Conservation (phyloP, 495 filamentous ascomycete species). For the Tuber umbilicatum region DNA sequence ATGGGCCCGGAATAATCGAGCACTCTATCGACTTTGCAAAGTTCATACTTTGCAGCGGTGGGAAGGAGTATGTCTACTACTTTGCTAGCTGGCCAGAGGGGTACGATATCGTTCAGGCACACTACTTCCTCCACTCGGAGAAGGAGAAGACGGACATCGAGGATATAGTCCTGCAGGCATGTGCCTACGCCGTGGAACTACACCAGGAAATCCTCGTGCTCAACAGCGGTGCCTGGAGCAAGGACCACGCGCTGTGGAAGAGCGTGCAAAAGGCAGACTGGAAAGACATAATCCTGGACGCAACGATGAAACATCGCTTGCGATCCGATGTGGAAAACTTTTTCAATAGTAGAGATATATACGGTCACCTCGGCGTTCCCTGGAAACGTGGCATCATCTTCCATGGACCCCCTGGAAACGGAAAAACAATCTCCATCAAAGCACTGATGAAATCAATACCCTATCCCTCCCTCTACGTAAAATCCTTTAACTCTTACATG, state of each 20-base stretch:
- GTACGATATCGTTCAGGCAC: constrained; percentile 38
- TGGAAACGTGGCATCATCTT: constrained; percentile 55
- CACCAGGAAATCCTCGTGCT: constrained; percentile 61
- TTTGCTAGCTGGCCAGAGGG: constrained; percentile 51
- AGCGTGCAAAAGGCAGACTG: constrained; percentile 53
- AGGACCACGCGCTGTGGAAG: constrained; percentile 53
- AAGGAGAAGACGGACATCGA: constrained; percentile 44
- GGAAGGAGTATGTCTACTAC: constrained; percentile 51
- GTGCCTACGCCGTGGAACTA: constrained; percentile 49
- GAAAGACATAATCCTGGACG: constrained; percentile 61
- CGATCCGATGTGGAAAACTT: constrained; percentile 56
- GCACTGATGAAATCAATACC: constrained; percentile 57
- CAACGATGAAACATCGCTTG: constrained; percentile 55
- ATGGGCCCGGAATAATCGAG: constrained; percentile 46
- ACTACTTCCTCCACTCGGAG: constrained; percentile 50
- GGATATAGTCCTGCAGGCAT: constrained; percentile 50
- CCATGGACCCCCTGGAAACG: constrained; percentile 53
- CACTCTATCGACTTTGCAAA: constrained; percentile 50
- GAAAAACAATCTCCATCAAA: constrained; percentile 65
- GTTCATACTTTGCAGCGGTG: constrained; percentile 51
- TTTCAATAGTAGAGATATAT: constrained; percentile 52
- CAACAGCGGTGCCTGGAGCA: constrained; percentile 56
- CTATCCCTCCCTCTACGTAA: constrained; percentile 52
- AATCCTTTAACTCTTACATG: constrained; percentile 44
- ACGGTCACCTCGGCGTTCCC: constrained; percentile 54